phyloP scores from a whole-genome alignment of 495 filamentous ascomycete genomes.

The Extremus antarcticus region DNA sequence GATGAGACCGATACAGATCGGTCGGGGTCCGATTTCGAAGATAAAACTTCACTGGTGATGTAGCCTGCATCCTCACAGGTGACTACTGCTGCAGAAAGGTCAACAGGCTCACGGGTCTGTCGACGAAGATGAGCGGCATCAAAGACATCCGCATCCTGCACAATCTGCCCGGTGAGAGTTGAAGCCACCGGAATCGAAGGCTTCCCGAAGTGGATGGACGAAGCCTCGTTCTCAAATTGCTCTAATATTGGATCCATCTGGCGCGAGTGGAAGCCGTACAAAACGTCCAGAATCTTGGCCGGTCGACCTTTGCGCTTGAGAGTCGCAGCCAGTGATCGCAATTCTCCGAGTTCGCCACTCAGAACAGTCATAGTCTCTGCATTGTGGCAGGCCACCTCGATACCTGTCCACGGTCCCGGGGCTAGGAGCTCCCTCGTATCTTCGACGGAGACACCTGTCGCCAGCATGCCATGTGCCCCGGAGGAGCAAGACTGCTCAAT shows the following conservation, averaged over 20 bases:
- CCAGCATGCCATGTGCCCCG: constrained; percentile 25
- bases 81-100: constrained; percentile 53
- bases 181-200: constrained; percentile 64
- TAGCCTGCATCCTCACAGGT: constrained; percentile 13
- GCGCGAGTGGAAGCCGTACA: constrained; percentile 71
- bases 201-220: constrained; percentile 45
- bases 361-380: constrained; percentile 27
- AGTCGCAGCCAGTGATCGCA: constrained; percentile 10
- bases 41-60: constrained; percentile 22
- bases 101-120: constrained; percentile 60
- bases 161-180: constrained; percentile 50
- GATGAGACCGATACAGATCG: constrained; percentile 27
- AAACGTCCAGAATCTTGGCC: constrained; percentile 50
- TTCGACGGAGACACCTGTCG: constrained; percentile 13
- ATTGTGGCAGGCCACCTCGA: constrained; percentile 33
- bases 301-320: constrained; percentile 18
- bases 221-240: constrained; percentile 49
- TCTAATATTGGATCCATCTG: constrained; percentile 70
- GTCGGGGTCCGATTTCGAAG: constrained; percentile 37
- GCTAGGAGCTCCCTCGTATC: not conserved
- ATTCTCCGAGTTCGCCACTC: constrained; percentile 21
- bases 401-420: not conserved
- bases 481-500: constrained; percentile 9
- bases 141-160: constrained; percentile 45
- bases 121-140: constrained; percentile 50